These are phyloP conservation scores for Mycoemilia scoparia DNA, from an alignment of 192 early-diverging fungal species.

Conservation along the genomic window DNA sequence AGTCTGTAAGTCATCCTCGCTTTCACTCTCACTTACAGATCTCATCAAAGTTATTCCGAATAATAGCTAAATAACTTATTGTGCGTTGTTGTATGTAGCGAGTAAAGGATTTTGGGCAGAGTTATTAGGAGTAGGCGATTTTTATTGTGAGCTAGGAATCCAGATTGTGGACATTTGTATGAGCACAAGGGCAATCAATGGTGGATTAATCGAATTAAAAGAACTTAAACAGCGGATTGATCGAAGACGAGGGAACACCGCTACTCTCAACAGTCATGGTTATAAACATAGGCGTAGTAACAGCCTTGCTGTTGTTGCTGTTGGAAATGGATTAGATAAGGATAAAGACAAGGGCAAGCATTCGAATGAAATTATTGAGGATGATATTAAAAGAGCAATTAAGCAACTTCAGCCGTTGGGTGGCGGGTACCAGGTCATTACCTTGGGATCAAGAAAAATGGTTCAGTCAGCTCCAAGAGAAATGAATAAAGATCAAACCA, in stretches of 20 bases:
- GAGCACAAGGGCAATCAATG: conserved; percentile 62
- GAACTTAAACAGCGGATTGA: conserved; percentile 60
- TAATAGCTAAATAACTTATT: conserved; percentile 7
- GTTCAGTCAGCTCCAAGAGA: conserved; percentile 81
- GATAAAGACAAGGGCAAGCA: conserved; percentile 4
- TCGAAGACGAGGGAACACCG: conserved; percentile 33
- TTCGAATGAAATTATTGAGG: conserved; percentile 29
- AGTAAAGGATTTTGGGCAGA: conserved; percentile 95
- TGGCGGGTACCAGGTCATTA: conserved; percentile 70
- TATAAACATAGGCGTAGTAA: background rate
- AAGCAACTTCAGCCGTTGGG: conserved; percentile 74
- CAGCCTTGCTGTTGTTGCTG: background rate
- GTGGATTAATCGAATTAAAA: conserved; percentile 73
- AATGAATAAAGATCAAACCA: conserved; percentile 62
- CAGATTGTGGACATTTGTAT: conserved; percentile 85
- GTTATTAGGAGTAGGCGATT: conserved; percentile 84
- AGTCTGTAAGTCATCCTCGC: conserved; percentile 36
- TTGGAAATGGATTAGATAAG: background rate
- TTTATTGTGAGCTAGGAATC: conserved; percentile 92
- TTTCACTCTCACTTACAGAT: background rate
- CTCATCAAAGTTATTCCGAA: background rate
- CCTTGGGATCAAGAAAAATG: conserved; percentile 61
- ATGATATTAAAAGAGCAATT: conserved; percentile 75
- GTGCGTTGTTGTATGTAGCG: conserved; percentile 23
- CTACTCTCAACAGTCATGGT: background rate